Base-by-base conservation (phyloP, 1,284 basidiomycete genomes). In the Moesziomyces antarcticus region DNA sequence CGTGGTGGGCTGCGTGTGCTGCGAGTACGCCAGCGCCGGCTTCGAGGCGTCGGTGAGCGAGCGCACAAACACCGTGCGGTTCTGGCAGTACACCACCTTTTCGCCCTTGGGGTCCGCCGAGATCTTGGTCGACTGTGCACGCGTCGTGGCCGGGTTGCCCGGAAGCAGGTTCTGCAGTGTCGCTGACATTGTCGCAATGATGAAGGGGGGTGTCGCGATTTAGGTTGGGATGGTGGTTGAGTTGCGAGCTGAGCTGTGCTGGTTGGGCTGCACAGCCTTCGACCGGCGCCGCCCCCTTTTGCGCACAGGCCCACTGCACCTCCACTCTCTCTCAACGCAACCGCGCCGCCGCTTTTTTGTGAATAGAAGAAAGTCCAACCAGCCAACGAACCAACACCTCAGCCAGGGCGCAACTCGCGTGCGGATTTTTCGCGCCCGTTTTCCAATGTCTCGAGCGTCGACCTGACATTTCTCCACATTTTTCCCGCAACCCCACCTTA, bases 1-100 rank as follows among this genome's bases (percentile, higher is more conserved):
- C 1, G 92, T 95, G 6, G 92, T 89, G 50, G 91, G 91, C 72
- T 94, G 91, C 3, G 91, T 88, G 85, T 97, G 95, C 49, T 93
- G 92, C 58, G 89, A 87, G 81, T 93, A 93, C 21, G 89, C 87
- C 13, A 78, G 40, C 1, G 82, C 78, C 7, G 73, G 59, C 35
- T 56, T 61, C 53, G 58, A 58, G 14, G 70, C 25, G 86, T 87
- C 25, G 89, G 88, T 25, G 87, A 85, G 18, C 86, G 66, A 69
- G 13, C 68, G 73, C 44, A 77, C 44, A 48, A 76, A 90, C 50
- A 97, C 90, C 24, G 90, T 90, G 83, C 91, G 90, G 44, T 93
- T 93, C 81, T 93, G 94, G 2, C 91, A 88, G 82, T 97, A 97
- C 37, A 93, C 88, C 62, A 97, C 86, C 50, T 71, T 69, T 30